These are phyloP conservation scores for Neltuma alba DNA, from an alignment of 306 rosid species.

Conservation along the genomic window DNA sequence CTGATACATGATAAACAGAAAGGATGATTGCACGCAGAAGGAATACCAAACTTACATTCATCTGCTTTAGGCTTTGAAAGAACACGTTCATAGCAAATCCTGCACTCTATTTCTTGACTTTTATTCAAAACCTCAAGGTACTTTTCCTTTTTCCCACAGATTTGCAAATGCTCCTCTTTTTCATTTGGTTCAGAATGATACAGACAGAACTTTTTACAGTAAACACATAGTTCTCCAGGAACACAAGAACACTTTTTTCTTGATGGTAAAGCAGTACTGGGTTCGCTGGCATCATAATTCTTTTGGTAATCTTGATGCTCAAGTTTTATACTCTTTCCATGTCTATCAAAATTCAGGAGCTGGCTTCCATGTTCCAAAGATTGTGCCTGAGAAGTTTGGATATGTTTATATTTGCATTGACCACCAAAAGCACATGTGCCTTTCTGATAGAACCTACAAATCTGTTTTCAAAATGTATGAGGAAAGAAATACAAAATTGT, in stretches of 20 bases:
- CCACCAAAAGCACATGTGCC: conserved; percentile 83
- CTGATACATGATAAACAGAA: conserved; percentile 90
- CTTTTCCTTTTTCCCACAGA: conserved; percentile 74
- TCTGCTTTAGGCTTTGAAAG: conserved; percentile 70
- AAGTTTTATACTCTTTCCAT: conserved; percentile 45
- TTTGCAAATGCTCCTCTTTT: conserved; percentile 68
- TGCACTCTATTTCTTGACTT: conserved; percentile 92
- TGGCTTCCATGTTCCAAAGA: conserved; percentile 49
- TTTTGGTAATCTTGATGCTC: conserved; percentile 31
- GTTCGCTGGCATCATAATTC: conserved; percentile 46
- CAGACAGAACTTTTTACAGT: conserved; percentile 83
- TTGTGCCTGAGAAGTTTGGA: conserved; percentile 57
- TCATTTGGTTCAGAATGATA: conserved; percentile 73
- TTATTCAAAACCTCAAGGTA: conserved; percentile 64
- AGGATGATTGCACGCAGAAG: conserved; percentile 91
- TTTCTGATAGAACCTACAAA: conserved; percentile 76
- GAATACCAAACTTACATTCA: conserved; percentile 87
- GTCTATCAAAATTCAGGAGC: conserved; percentile 39
- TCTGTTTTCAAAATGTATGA: conserved; percentile 43
- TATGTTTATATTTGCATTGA: conserved; percentile 85
- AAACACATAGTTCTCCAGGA: conserved; percentile 80
- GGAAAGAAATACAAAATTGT: conserved; percentile 3
- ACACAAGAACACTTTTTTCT: conserved; percentile 70
- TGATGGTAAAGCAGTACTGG: conserved; percentile 47
- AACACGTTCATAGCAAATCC: conserved; percentile 87